phyloP scores from a whole-genome alignment of 768 basidiomycete genomes.

The Kwoniella newhampshirensis region DNA sequence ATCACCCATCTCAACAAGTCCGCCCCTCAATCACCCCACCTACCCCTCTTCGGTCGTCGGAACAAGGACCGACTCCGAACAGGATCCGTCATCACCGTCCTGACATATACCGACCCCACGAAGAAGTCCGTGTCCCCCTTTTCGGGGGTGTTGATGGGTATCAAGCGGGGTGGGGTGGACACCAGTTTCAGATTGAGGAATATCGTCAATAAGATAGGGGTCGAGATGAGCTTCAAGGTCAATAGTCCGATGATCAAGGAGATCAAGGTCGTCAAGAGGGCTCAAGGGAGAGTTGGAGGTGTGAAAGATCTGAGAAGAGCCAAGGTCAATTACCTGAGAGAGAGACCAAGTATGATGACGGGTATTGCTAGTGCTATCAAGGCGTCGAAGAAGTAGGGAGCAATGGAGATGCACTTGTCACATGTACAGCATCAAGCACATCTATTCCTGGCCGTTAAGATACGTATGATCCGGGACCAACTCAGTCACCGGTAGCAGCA shows the following conservation, averaged over 20 bases:
- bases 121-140: conserved; percentile 65
- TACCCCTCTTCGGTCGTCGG: conserved; percentile 68
- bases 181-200: conserved; percentile 88
- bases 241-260: conserved; percentile 83
- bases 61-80: conserved; percentile 69
- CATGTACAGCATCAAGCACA: too few relatives aligned
- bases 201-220: conserved; percentile 83
- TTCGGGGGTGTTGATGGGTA: conserved; percentile 81
- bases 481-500: too few relatives aligned
- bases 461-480: too few relatives aligned
- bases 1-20: conserved; percentile 57
- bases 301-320: conserved; percentile 40
- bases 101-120: conserved; percentile 64
- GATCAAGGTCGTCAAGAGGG: conserved; percentile 66
- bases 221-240: conserved; percentile 88
- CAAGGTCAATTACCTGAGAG: conserved; percentile 50
- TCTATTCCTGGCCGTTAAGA: too few relatives aligned
- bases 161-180: conserved; percentile 65
- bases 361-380: conserved; percentile 49
- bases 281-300: conserved; percentile 25
- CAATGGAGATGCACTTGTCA: too few relatives aligned
- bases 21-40: conserved; percentile 70
- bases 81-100: conserved; percentile 82
- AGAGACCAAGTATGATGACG: conserved; percentile 45
- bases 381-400: conserved; percentile 19